A percentile compares a stretch with the other conserved stretches of the same genome.
Conservation (phyloP, 169 alveolate species). For the Plasmodium ovale region DNA sequence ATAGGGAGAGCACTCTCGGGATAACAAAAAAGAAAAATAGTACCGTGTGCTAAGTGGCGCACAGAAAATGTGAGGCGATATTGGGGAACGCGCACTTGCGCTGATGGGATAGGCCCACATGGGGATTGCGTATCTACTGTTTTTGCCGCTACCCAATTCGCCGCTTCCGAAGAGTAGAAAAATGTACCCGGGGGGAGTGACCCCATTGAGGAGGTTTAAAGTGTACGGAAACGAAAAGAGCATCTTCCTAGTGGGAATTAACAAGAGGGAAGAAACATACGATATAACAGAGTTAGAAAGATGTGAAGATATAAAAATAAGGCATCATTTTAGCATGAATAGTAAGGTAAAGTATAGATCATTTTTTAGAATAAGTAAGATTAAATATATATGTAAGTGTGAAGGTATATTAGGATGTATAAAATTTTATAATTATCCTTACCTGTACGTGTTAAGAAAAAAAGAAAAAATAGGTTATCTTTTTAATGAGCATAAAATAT, state of each 20-base stretch:
- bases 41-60: too few relatives aligned
- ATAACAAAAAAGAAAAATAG: too few relatives aligned
- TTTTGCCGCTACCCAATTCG: too few relatives aligned
- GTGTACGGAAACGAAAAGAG: background rate
- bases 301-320: constrained; percentile 3
- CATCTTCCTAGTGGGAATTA: constrained; percentile 19
- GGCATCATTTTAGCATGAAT: background rate
- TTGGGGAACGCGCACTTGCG: too few relatives aligned
- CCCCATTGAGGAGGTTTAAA: background rate
- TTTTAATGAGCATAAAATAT: constrained; percentile 77
- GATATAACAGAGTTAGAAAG: constrained; percentile 1
- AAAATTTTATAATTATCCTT: constrained; percentile 75
- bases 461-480: constrained; percentile 75
- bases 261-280: constrained; percentile 34
- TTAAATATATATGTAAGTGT: constrained; percentile 42
- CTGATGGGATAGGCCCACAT: too few relatives aligned
- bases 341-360: background rate
- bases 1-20: too few relatives aligned
- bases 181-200: background rate
- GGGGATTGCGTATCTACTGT: too few relatives aligned
- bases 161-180: too few relatives aligned
- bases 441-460: constrained; percentile 77
- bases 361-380: background rate
- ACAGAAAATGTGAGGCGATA: too few relatives aligned
- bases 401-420: constrained; percentile 81